A percentile compares a stretch with the other conserved stretches of the same genome.
Evolutionary conservation across 129 eudicot species (phyloP).

Genomic region (Flaveria bidentis): DNA sequence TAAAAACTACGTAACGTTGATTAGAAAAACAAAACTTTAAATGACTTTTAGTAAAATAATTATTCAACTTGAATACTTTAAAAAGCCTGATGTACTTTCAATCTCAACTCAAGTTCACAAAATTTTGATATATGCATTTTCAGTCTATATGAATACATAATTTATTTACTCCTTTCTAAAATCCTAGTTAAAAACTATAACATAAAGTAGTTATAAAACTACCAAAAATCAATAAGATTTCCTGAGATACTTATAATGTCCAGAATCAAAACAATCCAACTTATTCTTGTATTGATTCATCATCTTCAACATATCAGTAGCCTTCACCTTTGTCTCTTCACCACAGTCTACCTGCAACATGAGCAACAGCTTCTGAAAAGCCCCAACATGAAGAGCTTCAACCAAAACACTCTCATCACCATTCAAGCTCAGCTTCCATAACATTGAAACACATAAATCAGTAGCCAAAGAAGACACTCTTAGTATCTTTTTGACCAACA

Average conservation of each 20-base stretch:
- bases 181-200: constrained; percentile 9
- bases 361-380: constrained; percentile 80
- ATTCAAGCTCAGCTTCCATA: constrained; percentile 63
- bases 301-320: constrained; percentile 74
- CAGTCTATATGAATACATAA: neutral
- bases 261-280: constrained; percentile 72
- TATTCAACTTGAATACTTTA: no score
- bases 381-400: constrained; percentile 74
- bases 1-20: no score
- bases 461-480: constrained; percentile 69
- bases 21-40: no score
- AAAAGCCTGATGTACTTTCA: no score
- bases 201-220: constrained; percentile 30
- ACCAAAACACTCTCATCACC: constrained; percentile 40
- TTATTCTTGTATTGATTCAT: constrained; percentile 64
- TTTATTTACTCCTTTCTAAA: neutral
- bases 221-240: constrained; percentile 43
- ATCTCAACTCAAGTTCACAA: no score
- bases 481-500: constrained; percentile 69
- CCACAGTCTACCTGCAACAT: constrained; percentile 79
- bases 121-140: no score
- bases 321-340: constrained; percentile 66
- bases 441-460: constrained; percentile 50
- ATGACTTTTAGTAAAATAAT: no score
- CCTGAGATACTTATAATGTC: constrained; percentile 66